A percentile compares a stretch with the other conserved stretches of the same genome.
These are phyloP conservation scores for Ophiostoma triangulosporum DNA, from an alignment of 2,329 filamentous ascomycete genomes.

Conservation along the genomic window DNA sequence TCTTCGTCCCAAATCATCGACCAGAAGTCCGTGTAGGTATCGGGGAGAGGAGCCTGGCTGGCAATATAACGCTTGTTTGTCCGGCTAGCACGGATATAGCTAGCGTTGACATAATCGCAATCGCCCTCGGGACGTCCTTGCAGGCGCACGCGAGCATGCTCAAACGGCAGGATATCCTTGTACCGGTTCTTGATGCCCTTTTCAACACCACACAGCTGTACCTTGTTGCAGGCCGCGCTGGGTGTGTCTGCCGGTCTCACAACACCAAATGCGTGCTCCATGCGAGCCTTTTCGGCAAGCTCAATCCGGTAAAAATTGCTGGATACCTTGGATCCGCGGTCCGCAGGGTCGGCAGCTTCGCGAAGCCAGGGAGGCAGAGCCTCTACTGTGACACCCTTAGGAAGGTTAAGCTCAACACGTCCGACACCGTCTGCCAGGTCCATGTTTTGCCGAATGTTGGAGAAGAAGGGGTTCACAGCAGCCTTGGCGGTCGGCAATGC, in stretches of 20 bases:
- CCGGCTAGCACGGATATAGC: slow-evolving; percentile 62
- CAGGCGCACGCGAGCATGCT: slow-evolving; percentile 78
- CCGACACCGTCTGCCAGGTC: slow-evolving; percentile 89
- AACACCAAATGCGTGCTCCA: slow-evolving; percentile 60
- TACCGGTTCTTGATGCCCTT: slow-evolving; percentile 93
- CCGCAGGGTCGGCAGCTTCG: slow-evolving; percentile 47
- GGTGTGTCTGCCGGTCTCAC: slow-evolving; percentile 27
- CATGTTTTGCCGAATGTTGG: slow-evolving; percentile 93
- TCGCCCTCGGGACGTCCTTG: slow-evolving; percentile 49
- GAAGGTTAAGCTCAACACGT: slow-evolving; percentile 49
- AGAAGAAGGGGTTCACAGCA: slow-evolving; percentile 78
- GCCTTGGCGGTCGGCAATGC: slow-evolving; percentile 58
- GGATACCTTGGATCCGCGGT: slow-evolving; percentile 69
- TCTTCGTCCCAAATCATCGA: slow-evolving; percentile 95
- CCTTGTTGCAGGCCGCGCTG: slow-evolving; percentile 18
- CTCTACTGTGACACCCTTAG: slow-evolving; percentile 30
- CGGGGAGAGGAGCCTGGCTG: slow-evolving; percentile 82
- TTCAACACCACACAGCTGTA: slow-evolving; percentile 83
- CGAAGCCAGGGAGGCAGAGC: slow-evolving; percentile 66
- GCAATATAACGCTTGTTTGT: slow-evolving; percentile 93
- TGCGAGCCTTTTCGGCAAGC: slow-evolving; percentile 73
- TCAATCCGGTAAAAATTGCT: slow-evolving; percentile 78
- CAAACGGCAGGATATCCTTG: slow-evolving; percentile 94
- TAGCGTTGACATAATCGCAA: slow-evolving; percentile 95
- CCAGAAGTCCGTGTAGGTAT: slow-evolving; percentile 96